Base-by-base conservation (phyloP, 225 moss, liverwort and hornwort genomes). In the Lunularia cruciata region DNA sequence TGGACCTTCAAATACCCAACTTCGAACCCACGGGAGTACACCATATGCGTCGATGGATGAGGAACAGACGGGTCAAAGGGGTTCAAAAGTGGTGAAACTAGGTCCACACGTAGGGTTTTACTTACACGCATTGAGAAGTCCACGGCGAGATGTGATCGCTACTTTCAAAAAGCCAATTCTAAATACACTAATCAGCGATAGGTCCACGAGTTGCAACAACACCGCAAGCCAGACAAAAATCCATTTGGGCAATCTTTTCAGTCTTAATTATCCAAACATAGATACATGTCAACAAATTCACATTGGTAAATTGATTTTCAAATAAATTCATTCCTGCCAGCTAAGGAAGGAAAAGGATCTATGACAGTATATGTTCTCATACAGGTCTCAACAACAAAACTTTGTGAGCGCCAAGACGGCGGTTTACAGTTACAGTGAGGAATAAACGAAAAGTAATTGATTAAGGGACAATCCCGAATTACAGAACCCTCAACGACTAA, bases 321-420 rank as follows among this genome's bases (percentile, higher is more conserved):
- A 65, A 42, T 30, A 26, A 39, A 30, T 46, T 65, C 46, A 46
- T 47, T 47, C 64, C 64, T 27, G 9, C 46, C 64, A 31, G 0
- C 28, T 65, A 46, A 30, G 64, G 46, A 47, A 65, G 46, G 64
- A 65, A 47, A 1, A 2, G 7, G 31, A 65, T 47, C 64, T 46
- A 65, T 8, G 46, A 65, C 64, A 65, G 64, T 31, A 23, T 45
- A 1, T 13, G 63, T 64, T 28, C 63, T 64, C 64, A 47, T 28
- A 46, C 30, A 47, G 46, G 46, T 65, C 46, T 65, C 46, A 18
- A 27, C 33, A 65, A 65, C 64, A 65, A 65, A 65, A 65, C 45
- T 65, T 65, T 65, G 64, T 46, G 64, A 65, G 64, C 43, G 64
- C 64, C 64, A 47, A 65, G 30, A 47, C 64, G 32, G 64, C 64